Percentiles rank a stretch among this genome's conserved stretches.
These are phyloP conservation scores for Neobulgaria alba DNA, from an alignment of 2,329 filamentous ascomycete species.

Conservation along the genomic window DNA sequence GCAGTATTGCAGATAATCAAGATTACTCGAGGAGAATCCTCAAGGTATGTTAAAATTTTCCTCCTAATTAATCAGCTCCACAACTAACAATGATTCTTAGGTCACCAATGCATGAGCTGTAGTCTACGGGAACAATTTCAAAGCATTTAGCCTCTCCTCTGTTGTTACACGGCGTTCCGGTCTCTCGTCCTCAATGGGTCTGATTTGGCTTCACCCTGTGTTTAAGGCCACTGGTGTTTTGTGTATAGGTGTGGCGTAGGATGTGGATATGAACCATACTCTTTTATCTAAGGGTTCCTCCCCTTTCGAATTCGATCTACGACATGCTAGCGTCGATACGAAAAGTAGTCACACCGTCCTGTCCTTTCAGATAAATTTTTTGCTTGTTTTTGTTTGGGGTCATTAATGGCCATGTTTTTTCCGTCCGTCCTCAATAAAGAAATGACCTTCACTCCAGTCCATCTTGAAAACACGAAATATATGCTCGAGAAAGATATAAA, in stretches of 20 bases:
- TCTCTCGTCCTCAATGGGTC: conserved; percentile 20
- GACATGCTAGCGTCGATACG: no score
- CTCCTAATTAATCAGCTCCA: background rate
- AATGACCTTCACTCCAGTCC: no score
- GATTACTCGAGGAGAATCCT: conserved; percentile 95
- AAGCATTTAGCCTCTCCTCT: conserved; percentile 24
- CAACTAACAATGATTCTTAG: conserved; percentile 28
- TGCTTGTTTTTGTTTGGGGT: no score
- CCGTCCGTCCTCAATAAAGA: background rate
- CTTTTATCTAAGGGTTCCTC: conserved; percentile 14
- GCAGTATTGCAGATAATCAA: conserved; percentile 93
- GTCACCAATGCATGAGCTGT: conserved; percentile 51
- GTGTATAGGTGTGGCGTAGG: conserved; percentile 28
- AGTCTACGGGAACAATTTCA: conserved; percentile 32
- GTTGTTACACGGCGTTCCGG: conserved; percentile 26
- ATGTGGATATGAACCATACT: conserved; percentile 22
- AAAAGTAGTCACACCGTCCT: conserved; percentile 22
- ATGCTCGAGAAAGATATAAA: no score
- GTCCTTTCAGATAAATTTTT: conserved; percentile 25
- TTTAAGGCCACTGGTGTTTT: conserved; percentile 24
- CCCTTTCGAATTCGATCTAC: conserved; percentile 12
- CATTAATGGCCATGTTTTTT: conserved; percentile 2
- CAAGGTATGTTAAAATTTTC: conserved; percentile 53
- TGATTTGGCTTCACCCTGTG: conserved; percentile 19
- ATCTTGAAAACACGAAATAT: no score